Base-by-base conservation (phyloP, 345 rosid species). In the Aquilaria yunnanensis region DNA sequence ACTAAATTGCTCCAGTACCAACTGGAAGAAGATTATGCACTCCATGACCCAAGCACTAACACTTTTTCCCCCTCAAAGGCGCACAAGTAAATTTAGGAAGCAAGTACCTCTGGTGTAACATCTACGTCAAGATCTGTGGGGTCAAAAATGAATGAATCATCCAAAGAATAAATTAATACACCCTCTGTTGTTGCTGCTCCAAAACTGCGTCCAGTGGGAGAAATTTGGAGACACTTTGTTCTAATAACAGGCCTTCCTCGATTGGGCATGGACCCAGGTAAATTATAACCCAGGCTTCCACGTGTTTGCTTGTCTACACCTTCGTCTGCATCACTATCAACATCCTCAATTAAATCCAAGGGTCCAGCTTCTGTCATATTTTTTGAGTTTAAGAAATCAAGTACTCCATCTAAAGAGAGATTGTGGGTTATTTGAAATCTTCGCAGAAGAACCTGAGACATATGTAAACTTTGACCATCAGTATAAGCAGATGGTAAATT, bases 331-430 rank as follows among this genome's bases (percentile, higher is more conserved):
- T 88, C 99, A 58, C 87, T 82, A 70, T 83, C 77, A 41, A 82
- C 85, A 65, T 94, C 96, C 54, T 94, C 99, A 51, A 94, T 84
- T 74, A 90, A 83, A 75, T 90, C 93, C 70, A 94, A 49, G 9
- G 99, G 99, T 50, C 99, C 97, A 63, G 97, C 95, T 13, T 88
- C 96, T 32, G 97, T 90, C 99, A 94, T 90, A 56, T 80, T 90
- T 87, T 85, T 90, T 6, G 99, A 94, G 88, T 82, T 82, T 58
- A 90, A 74, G 60, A 90, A 86, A 78, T 94, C 99, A 5, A 90
- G 97, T 74, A 94, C 92, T 54, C 99, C 99, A 74, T 94, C 99
- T 45, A 86, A 73, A 37, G 99, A 90, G 56, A 75, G 89, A 71
- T 94, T 94, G 50, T 75, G 84, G 34, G 99, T 82, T 80, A 88